These are phyloP conservation scores for Salix udensis DNA, from an alignment of 345 rosid genomes.

Conservation along the genomic window DNA sequence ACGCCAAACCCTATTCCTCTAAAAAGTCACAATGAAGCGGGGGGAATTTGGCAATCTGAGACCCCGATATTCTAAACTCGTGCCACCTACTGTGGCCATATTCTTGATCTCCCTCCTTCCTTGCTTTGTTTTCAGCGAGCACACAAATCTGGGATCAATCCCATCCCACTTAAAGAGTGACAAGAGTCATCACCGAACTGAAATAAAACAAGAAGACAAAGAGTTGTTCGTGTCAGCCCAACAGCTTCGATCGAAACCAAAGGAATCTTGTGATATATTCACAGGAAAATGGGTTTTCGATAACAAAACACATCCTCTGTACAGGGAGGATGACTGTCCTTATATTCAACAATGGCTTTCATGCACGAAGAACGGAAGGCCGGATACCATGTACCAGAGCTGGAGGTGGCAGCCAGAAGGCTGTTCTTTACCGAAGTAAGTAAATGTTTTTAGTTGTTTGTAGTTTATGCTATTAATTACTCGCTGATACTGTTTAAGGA, in stretches of 20 bases:
- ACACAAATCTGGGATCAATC: too few species aligned
- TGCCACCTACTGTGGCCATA: too few species aligned
- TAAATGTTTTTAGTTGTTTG: background rate
- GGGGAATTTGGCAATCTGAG: too few species aligned
- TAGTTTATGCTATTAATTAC: conserved; percentile 1
- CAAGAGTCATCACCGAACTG: too few species aligned
- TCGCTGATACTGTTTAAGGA: too few species aligned
- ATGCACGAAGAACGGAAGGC: conserved; percentile 22
- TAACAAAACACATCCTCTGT: conserved; percentile 17
- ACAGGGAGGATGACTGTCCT: conserved; percentile 25
- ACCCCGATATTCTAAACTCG: too few species aligned
- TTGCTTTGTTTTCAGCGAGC: too few species aligned
- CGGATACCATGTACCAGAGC: conserved; percentile 26
- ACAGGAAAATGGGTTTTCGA: conserved; percentile 29
- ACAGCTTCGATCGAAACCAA: conserved; percentile 3
- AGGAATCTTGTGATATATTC: conserved; percentile 19
- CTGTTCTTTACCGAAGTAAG: conserved; percentile 29
- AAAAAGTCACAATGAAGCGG: too few species aligned
- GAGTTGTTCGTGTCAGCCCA: background rate
- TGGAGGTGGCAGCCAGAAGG: conserved; percentile 33
- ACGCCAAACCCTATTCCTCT: too few species aligned
- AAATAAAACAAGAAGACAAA: background rate
- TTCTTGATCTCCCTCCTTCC: too few species aligned
- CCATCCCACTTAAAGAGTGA: too few species aligned
- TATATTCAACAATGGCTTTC: conserved; percentile 18